Evolutionary conservation across 208 protist species (phyloP), one percentile per base, ranked within the genome.

Genomic region (Leishmania tarentolae): DNA sequence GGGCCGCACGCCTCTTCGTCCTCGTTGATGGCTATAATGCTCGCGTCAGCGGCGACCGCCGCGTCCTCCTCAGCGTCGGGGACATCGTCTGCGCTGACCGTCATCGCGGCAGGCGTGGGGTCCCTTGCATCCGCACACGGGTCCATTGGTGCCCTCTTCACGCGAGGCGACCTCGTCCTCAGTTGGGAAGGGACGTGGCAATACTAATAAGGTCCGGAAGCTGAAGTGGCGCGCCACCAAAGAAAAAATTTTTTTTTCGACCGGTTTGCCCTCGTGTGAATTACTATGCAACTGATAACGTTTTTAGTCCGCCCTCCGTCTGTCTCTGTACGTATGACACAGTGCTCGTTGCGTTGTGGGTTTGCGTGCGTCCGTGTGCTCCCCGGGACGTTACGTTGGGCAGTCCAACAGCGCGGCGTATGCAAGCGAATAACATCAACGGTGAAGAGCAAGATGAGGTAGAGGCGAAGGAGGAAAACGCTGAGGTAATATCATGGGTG

Each of bases 1-100:
- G 90, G 94, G 17, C 86, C 91, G 50, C 77, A 90, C 56, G 80
- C 87, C 21, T 93, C 89, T 6, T 86, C 88, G 40, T n/a, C 87
- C 21, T 61, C 46, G 37, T 44, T 61, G 19, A 66, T 28, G 13
- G 75, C 75, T 24, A 50, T 66, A 31, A 17, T 57, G 19, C 71
- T 31, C 0, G 19, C 72, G 28, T 52, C 24, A 9, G 40, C 28
- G 19, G 47, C 80, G 15, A 35, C 59, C 21, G 47, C 37, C 7
- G 15, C 50, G 35, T 74, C 56, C 11, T 82, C 56, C 13, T 77
- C 72, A 57, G 72, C 72, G 46, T 44, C 50, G 17, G 52, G 72
- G 21, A 8, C 50, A n/a, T 40, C 31, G 31, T 17, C 72, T 44
- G 28, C 47, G 72, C 28, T 61, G 72, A 31, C 31, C 72, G n/a